Conservation (phyloP, 257 asterid genomes). For the Solanum tacnaense region DNA sequence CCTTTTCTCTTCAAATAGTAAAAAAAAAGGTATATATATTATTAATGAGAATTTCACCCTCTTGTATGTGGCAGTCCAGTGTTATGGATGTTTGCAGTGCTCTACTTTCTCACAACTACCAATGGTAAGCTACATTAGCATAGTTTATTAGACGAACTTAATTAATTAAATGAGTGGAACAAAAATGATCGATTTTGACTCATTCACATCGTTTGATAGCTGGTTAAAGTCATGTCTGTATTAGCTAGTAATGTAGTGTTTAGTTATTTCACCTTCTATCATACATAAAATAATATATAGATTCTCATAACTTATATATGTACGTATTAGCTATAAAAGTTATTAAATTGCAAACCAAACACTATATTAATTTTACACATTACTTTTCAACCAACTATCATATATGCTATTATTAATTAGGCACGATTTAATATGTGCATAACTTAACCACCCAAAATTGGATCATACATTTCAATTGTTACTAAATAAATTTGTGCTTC, state of each 20-base stretch:
- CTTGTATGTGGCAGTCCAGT: not conserved
- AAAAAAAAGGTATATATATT: not conserved
- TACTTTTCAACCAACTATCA: no score
- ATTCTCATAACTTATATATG: no score
- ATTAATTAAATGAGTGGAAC: not conserved
- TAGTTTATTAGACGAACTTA: no score
- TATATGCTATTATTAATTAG: not conserved
- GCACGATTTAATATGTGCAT: no score
- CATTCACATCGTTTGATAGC: no score
- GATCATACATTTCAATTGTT: not conserved
- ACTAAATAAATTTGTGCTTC: not conserved
- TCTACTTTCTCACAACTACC: not conserved
- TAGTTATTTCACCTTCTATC: no score
- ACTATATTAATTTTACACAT: not conserved
- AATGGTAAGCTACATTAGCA: not conserved
- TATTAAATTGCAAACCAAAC: not conserved
- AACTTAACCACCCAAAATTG: not conserved
- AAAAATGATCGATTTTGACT: no score
- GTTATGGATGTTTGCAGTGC: not conserved
- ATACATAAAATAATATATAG: no score
- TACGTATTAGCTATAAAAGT: no score
- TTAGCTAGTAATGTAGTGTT: no score
- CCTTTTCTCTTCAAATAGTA: not conserved
- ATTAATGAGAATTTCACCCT: not conserved
- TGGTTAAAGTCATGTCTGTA: not conserved